These are phyloP conservation scores for Anaeramoeba ignava DNA, from an alignment of 78 protist genomes.

Conservation along the genomic window DNA sequence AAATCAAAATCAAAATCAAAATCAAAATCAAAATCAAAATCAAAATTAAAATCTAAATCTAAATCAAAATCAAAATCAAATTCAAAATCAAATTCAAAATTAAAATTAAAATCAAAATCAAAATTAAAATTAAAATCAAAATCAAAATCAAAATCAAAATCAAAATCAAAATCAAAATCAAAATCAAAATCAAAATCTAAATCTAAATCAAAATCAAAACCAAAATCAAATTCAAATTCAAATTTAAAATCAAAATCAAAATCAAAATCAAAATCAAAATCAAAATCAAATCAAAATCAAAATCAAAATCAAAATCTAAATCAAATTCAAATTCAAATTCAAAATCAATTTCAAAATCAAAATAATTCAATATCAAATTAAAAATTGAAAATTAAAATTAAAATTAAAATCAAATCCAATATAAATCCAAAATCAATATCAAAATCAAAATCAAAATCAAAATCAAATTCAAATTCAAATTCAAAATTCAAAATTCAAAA, in stretches of 20 bases:
- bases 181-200: too few relatives aligned
- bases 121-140: background rate
- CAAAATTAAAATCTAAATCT: background rate
- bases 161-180: background rate
- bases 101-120: background rate
- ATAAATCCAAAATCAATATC: background rate
- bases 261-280: background rate
- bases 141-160: background rate
- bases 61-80: background rate
- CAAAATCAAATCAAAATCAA: background rate
- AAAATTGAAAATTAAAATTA: too few relatives aligned
- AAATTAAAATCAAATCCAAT: too few relatives aligned
- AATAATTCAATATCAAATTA: too few relatives aligned
- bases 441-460: background rate
- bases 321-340: background rate
- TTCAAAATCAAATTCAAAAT: background rate
- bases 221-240: too few relatives aligned
- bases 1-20: background rate
- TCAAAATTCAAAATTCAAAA: background rate
- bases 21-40: background rate
- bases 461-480: background rate
- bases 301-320: background rate
- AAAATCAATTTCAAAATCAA: background rate
- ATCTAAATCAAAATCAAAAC: too few relatives aligned
- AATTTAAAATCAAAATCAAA: background rate